Conservation (phyloP, 805 yeast species). For the Ogataea paradorogensis region DNA sequence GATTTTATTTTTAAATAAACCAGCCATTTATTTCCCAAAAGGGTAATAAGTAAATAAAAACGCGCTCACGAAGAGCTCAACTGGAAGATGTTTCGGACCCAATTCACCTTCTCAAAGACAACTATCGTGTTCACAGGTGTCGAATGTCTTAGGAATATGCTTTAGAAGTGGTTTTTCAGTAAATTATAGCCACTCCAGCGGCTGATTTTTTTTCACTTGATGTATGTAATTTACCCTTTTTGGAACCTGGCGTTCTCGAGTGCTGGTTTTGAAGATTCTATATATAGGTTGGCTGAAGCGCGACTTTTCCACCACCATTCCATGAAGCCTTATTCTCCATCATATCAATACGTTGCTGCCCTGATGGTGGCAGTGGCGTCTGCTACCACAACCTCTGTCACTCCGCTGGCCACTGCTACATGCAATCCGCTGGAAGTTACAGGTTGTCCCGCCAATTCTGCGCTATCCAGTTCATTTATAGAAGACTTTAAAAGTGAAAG, state of each 20-base stretch:
- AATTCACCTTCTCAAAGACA: too few relatives aligned
- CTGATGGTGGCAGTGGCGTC: conserved; percentile 7
- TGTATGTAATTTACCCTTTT: conserved; percentile 12
- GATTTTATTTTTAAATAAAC: conserved; percentile 13
- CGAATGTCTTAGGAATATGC: too few relatives aligned
- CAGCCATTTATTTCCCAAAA: conserved; percentile 21
- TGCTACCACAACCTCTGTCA: conserved; percentile 4
- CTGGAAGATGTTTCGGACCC: not conserved
- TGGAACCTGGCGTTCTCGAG: conserved; percentile 8
- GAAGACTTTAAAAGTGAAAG: conserved; percentile 51
- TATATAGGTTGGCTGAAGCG: conserved; percentile 5
- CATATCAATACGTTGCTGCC: conserved; percentile 2
- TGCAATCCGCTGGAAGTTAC: conserved; percentile 34
- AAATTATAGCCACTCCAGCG: not conserved
- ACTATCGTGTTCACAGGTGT: too few relatives aligned
- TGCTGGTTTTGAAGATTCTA: conserved; percentile 7
- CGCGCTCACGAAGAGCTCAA: not conserved
- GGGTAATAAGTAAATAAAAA: conserved; percentile 15
- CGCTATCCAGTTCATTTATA: conserved; percentile 54
- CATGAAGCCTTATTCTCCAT: conserved; percentile 1
- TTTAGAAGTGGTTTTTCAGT: too few relatives aligned
- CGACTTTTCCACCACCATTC: not conserved
- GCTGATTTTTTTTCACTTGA: not conserved
- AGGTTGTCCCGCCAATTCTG: conserved; percentile 44
- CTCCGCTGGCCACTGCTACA: conserved; percentile 18